phyloP scores from a whole-genome alignment of 768 basidiomycete species.

The Lactarius akahatsu region DNA sequence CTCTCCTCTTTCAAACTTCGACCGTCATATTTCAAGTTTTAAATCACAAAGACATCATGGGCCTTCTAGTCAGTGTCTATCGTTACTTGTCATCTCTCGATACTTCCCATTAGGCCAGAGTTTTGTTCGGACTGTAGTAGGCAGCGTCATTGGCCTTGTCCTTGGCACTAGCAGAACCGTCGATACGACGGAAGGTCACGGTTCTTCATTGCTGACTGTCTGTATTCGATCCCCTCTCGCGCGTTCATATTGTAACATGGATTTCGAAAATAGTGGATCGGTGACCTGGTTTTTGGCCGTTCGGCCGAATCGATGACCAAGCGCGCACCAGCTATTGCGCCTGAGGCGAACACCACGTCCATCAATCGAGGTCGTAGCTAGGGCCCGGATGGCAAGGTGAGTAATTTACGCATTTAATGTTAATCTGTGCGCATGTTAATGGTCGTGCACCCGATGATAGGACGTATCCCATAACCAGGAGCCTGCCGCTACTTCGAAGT shows the following conservation, averaged over 20 bases:
- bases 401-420: background rate
- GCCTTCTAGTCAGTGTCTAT: slow-evolving; percentile 8
- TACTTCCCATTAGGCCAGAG: background rate
- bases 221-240: background rate
- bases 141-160: background rate
- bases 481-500: background rate
- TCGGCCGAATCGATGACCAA: slow-evolving; percentile 4
- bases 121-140: background rate
- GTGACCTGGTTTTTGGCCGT: slow-evolving; percentile 4
- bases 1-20: background rate
- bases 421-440: background rate
- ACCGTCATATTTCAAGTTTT: background rate
- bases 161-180: background rate
- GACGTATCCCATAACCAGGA: slow-evolving; percentile 1
- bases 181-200: background rate
- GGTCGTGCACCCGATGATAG: slow-evolving; percentile 7
- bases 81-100: too few relatives aligned
- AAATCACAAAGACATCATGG: slow-evolving; percentile 3
- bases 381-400: slow-evolving; percentile 9
- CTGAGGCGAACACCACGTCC: slow-evolving; percentile 4
- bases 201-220: background rate
- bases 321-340: background rate
- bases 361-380: slow-evolving; percentile 8
- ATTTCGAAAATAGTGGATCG: slow-evolving; percentile 3
- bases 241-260: background rate